These are phyloP conservation scores for Luzula sylvatica DNA, from an alignment of 176 grass and related monocot species.

Conservation along the genomic window DNA sequence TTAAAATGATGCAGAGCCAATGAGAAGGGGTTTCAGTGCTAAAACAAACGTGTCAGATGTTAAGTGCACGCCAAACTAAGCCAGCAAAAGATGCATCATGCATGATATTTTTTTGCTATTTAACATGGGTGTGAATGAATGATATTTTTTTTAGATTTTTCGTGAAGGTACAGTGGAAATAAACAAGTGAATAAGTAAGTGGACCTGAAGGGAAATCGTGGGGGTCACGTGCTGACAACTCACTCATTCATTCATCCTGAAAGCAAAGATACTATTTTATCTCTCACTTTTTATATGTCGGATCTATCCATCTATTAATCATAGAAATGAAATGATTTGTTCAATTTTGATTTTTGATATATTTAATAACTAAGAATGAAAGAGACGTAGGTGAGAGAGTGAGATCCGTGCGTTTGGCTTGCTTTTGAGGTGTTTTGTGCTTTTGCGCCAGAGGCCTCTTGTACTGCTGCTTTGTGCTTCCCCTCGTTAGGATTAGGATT, in stretches of 20 bases:
- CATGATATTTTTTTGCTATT: background rate
- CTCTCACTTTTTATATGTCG: conserved; percentile 1
- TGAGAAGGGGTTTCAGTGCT: background rate
- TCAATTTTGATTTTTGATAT: too few relatives aligned
- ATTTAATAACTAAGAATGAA: too few relatives aligned
- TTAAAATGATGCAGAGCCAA: conserved; percentile 8
- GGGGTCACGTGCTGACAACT: conserved; percentile 33
- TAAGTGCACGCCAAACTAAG: conserved; percentile 6
- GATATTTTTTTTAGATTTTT: too few relatives aligned
- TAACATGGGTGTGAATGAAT: background rate
- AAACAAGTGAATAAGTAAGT: conserved; percentile 1
- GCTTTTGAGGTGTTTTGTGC: conserved; percentile 23
- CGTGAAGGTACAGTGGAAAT: too few relatives aligned
- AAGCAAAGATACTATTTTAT: conserved; percentile 12
- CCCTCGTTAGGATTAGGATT: too few relatives aligned
- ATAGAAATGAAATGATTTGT: too few relatives aligned
- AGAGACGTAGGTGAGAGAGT: too few relatives aligned
- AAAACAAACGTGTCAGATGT: conserved; percentile 19
- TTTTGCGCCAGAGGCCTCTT: conserved; percentile 17
- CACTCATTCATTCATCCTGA: conserved; percentile 7
- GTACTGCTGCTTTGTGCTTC: conserved; percentile 8
- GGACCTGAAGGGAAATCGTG: conserved; percentile 10
- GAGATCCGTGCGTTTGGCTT: background rate
- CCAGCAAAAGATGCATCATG: background rate
- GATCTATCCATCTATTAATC: conserved; percentile 1